phyloP scores from a whole-genome alignment of 345 rosid species.

The Eucalyptus erythrocorys region DNA sequence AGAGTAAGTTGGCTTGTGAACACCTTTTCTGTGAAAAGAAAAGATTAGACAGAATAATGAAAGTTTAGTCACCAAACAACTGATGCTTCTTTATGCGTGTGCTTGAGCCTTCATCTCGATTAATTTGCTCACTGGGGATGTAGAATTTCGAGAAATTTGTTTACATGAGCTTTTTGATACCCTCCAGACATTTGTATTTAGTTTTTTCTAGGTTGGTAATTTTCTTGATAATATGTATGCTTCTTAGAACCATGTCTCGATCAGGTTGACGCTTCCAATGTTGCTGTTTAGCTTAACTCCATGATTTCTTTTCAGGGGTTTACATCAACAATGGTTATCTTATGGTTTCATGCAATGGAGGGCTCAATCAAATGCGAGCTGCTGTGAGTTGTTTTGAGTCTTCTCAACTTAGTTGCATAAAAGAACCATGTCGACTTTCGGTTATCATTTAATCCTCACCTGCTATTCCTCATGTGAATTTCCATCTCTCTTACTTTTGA shows the following conservation, averaged over 20 bases:
- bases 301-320: constrained; percentile 36
- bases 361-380: constrained; percentile 98
- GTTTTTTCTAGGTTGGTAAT: background rate
- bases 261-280: background rate
- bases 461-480: background rate
- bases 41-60: background rate
- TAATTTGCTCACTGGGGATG: background rate
- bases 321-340: constrained; percentile 89
- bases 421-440: background rate
- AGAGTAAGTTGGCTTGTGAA: constrained; percentile 37
- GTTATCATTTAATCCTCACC: background rate
- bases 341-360: constrained; percentile 96
- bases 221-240: background rate
- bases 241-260: background rate
- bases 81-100: background rate
- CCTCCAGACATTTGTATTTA: background rate
- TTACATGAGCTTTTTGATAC: background rate
- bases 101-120: background rate
- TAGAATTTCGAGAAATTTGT: background rate
- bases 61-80: background rate
- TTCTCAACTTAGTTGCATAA: background rate
- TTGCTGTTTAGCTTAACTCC: background rate
- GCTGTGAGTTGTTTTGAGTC: constrained; percentile 46
- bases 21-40: background rate
- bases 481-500: background rate